A percentile compares a stretch with the other conserved stretches of the same genome.
These are phyloP conservation scores for Penicillium canescens DNA, from an alignment of 495 filamentous ascomycete species.

Conservation along the genomic window DNA sequence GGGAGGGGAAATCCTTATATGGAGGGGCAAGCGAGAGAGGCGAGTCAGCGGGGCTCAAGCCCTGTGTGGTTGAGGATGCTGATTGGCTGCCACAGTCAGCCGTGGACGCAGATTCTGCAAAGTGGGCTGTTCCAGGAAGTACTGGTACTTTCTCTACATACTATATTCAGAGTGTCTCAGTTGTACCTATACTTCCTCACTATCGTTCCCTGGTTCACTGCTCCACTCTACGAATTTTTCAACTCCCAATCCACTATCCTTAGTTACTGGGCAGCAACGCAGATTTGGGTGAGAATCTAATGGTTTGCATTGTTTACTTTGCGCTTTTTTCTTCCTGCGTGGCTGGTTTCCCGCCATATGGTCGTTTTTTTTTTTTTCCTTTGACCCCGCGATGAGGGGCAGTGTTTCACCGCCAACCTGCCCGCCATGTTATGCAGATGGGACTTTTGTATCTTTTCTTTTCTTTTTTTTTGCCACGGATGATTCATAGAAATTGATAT, in stretches of 20 bases:
- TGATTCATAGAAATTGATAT: constrained; percentile 4
- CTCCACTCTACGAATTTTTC: constrained; percentile 34
- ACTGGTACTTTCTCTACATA: background rate
- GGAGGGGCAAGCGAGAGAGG: constrained; percentile 53
- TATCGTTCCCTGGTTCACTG: constrained; percentile 32
- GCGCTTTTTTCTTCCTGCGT: constrained; percentile 1
- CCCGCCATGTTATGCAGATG: constrained; percentile 19
- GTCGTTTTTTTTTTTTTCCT: constrained; percentile 13
- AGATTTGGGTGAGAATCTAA: constrained; percentile 28
- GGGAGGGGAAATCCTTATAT: constrained; percentile 53
- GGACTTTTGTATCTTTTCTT: background rate
- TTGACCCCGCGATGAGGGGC: constrained; percentile 19
- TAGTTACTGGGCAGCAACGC: constrained; percentile 47
- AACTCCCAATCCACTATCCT: constrained; percentile 20
- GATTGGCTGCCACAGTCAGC: constrained; percentile 33
- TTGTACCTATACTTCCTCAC: constrained; percentile 5
- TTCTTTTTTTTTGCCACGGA: constrained; percentile 10
- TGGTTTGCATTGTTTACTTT: constrained; percentile 25
- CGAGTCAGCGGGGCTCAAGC: constrained; percentile 46
- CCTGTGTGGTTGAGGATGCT: constrained; percentile 26
- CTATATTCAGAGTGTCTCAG: rapidly evolving
- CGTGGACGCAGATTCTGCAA: constrained; percentile 39
- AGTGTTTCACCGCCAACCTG: constrained; percentile 19
- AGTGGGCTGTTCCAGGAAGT: constrained; percentile 19
- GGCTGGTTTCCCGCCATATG: constrained; percentile 14